Evolutionary conservation across 2,329 filamentous ascomycete genomes (phyloP), one percentile per base, ranked within the genome.

Genomic region (Amauroascus niger): DNA sequence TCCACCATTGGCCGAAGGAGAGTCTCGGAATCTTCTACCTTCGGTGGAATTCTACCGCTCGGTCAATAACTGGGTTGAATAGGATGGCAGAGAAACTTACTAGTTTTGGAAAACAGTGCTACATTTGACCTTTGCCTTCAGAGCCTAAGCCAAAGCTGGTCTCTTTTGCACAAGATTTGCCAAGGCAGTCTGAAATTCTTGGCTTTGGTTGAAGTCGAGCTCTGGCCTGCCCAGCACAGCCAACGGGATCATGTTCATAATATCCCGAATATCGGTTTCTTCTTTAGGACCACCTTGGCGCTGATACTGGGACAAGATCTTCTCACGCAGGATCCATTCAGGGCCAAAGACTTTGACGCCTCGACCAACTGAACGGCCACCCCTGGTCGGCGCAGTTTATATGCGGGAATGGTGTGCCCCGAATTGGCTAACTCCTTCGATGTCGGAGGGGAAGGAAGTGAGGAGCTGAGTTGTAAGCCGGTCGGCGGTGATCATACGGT

Each of bases 311-410:
- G 59, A 57, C 11, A 60, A 35, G 33, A 58, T 60, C 45, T 60
- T 60, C 49, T 60, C 59, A 48, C 56, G 54, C 55, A 61, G 40
- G 43, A 61, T 58, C 59, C 58, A 60, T 57, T 60, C 54, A 28
- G 55, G 49, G 41, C 52, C 47, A 33, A 61, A 61, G 6, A 46
- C 7, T 28, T 59, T 60, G 40, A 60, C 55, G n/a, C n/a, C n/a
- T n/a, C n/a, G n/a, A n/a, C n/a, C n/a, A n/a, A n/a, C n/a, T n/a
- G n/a, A n/a, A n/a, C n/a, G n/a, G n/a, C n/a, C n/a, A n/a, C n/a
- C n/a, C n/a, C n/a, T n/a, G n/a, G n/a, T n/a, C n/a, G n/a, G n/a
- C n/a, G n/a, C n/a, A n/a, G n/a, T n/a, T n/a, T n/a, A n/a, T n/a
- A n/a, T n/a, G n/a, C n/a, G n/a, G n/a, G n/a, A n/a, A n/a, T 30